phyloP scores from a whole-genome alignment of 352 stramenopile genomes.

The Phytopythium vexans region DNA sequence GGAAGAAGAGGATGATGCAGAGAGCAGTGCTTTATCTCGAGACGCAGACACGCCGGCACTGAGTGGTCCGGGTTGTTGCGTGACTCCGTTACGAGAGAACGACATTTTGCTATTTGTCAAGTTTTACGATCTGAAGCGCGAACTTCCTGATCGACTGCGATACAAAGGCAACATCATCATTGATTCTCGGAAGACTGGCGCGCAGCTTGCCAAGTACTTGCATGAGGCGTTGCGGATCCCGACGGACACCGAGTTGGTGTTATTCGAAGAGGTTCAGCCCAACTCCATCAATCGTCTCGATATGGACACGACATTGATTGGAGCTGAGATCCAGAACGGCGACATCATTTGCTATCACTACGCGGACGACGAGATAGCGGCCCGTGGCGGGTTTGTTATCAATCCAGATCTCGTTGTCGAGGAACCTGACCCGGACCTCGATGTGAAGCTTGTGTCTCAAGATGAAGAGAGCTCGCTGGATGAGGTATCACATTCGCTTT shows the following conservation, averaged over 20 bases:
- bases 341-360: constrained; percentile 86
- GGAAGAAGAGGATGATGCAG: constrained; percentile 8
- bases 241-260: constrained; percentile 35
- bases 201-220: constrained; percentile 41
- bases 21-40: no score
- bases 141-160: constrained; percentile 58
- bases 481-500: constrained; percentile 5
- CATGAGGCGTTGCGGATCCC: constrained; percentile 56
- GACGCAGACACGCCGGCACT: constrained; percentile 8
- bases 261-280: constrained; percentile 83
- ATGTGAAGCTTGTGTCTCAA: constrained; percentile 6
- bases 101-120: constrained; percentile 86
- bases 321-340: constrained; percentile 71
- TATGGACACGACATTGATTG: constrained; percentile 35
- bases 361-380: constrained; percentile 29
- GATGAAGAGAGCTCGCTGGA: constrained; percentile 13
- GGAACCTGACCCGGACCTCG: constrained; percentile 14
- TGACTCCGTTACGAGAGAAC: constrained; percentile 15
- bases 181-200: constrained; percentile 55
- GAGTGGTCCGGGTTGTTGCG: constrained; percentile 7
- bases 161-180: constrained; percentile 82
- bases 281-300: constrained; percentile 53
- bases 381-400: constrained; percentile 11
- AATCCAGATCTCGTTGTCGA: constrained; percentile 15
- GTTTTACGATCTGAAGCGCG: constrained; percentile 69